These are phyloP conservation scores for Mortierella sp. DNA, from an alignment of 371 early-diverging fungal genomes.

Conservation along the genomic window DNA sequence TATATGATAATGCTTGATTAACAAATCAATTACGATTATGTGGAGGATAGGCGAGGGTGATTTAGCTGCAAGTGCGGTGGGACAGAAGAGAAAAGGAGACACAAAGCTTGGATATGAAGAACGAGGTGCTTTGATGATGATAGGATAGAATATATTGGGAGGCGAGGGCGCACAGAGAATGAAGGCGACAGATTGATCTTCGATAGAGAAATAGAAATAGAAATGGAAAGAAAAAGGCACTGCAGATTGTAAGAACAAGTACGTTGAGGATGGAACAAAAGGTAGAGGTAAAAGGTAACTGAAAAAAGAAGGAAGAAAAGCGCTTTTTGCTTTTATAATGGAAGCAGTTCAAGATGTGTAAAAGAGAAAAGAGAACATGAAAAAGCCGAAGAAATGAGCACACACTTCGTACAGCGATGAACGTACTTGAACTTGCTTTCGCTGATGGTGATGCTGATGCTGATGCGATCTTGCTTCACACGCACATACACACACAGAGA, in stretches of 20 bases:
- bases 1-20: neutral
- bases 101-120: neutral
- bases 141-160: neutral
- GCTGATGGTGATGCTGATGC: neutral
- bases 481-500: no score
- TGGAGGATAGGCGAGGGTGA: neutral
- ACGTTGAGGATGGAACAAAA: neutral
- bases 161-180: neutral
- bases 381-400: neutral
- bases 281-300: neutral
- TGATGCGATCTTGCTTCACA: neutral
- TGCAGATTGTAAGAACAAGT: no score
- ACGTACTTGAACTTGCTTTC: neutral
- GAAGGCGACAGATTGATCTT: neutral
- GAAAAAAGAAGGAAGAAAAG: neutral
- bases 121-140: neutral
- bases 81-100: neutral
- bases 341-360: neutral
- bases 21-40: neutral
- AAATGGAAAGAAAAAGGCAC: no score
- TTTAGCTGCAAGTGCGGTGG: neutral
- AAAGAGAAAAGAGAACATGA: neutral
- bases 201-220: neutral
- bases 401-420: neutral
- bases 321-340: neutral